Evolutionary conservation across 768 basidiomycete species (phyloP).

Genomic region (Lepiota subincarnata): DNA sequence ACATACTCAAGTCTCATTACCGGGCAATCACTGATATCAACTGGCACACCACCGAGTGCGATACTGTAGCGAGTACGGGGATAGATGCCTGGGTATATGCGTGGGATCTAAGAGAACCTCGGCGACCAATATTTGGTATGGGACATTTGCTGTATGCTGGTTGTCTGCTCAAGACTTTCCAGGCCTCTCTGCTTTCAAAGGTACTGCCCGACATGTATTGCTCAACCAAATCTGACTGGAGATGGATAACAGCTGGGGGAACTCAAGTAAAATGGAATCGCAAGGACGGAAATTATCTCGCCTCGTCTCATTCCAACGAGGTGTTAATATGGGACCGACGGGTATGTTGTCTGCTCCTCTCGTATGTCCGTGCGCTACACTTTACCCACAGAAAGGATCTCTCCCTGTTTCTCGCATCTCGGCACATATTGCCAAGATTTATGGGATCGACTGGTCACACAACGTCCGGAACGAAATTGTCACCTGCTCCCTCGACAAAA

Average conservation of each 20-base stretch:
- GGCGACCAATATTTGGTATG: conserved; percentile 75
- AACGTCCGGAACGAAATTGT: conserved; percentile 70
- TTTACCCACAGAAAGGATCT: conserved; percentile 74
- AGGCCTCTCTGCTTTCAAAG: conserved; percentile 44
- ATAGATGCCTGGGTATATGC: conserved; percentile 94
- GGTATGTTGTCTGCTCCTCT: conserved; percentile 32
- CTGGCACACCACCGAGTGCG: conserved; percentile 86
- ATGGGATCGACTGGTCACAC: conserved; percentile 97
- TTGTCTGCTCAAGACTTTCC: neutral
- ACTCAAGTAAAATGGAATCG: conserved; percentile 99
- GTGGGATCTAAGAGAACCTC: conserved; percentile 79
- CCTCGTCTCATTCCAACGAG: conserved; percentile 83
- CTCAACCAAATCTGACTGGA: neutral
- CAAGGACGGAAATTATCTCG: conserved; percentile 79
- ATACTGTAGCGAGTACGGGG: conserved; percentile 83
- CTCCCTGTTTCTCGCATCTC: conserved; percentile 69
- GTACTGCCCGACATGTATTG: conserved; percentile 16
- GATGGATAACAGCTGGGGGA: conserved; percentile 53
- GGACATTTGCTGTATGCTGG: conserved; percentile 35
- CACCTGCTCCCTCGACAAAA: conserved; percentile 92
- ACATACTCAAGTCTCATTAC: conserved; percentile 84
- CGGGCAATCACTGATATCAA: conserved; percentile 98
- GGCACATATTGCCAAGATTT: conserved; percentile 90
- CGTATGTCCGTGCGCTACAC: neutral
- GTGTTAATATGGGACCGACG: conserved; percentile 94